These are phyloP conservation scores for Tephrocybe sp. DNA, from an alignment of 768 basidiomycete species.

Conservation along the genomic window DNA sequence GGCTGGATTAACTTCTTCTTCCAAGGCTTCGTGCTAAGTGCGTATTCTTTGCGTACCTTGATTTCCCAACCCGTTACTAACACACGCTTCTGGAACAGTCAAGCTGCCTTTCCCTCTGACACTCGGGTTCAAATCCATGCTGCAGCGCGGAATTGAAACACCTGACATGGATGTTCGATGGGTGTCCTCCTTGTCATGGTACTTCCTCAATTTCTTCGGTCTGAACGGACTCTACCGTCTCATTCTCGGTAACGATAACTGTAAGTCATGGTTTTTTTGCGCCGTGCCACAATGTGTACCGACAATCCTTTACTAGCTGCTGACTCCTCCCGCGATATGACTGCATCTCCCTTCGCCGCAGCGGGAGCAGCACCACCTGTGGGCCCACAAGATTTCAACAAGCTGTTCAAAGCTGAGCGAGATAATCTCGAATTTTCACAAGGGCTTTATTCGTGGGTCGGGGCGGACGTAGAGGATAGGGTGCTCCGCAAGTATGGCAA, in stretches of 20 bases:
- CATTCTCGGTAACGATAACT: constrained; percentile 86
- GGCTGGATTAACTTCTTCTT: constrained; percentile 99
- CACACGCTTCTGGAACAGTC: constrained; percentile 49
- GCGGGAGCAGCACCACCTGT: constrained; percentile 46
- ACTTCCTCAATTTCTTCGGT: constrained; percentile 98
- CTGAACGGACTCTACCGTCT: constrained; percentile 94
- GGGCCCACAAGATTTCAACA: constrained; percentile 82
- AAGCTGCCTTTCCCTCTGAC: constrained; percentile 97
- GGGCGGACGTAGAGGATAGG: constrained; percentile 75
- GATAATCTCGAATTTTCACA: constrained; percentile 94
- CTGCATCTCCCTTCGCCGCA: constrained; percentile 64
- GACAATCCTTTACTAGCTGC: constrained; percentile 52
- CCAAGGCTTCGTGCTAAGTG: constrained; percentile 96
- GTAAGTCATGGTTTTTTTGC: constrained; percentile 43
- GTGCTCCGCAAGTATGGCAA: constrained; percentile 80
- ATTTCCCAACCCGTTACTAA: too few relatives aligned
- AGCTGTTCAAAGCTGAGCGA: constrained; percentile 86
- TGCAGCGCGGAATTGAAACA: constrained; percentile 93
- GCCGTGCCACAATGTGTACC: not conserved
- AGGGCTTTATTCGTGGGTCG: constrained; percentile 82
- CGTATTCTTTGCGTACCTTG: too few relatives aligned
- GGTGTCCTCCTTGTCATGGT: constrained; percentile 99
- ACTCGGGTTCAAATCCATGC: constrained; percentile 95
- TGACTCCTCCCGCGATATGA: constrained; percentile 76
- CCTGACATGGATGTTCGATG: constrained; percentile 98